Evolutionary conservation across 2,329 filamentous ascomycete genomes (phyloP), one percentile per base, ranked within the genome.

Genomic region (Fusarium buxicola): DNA sequence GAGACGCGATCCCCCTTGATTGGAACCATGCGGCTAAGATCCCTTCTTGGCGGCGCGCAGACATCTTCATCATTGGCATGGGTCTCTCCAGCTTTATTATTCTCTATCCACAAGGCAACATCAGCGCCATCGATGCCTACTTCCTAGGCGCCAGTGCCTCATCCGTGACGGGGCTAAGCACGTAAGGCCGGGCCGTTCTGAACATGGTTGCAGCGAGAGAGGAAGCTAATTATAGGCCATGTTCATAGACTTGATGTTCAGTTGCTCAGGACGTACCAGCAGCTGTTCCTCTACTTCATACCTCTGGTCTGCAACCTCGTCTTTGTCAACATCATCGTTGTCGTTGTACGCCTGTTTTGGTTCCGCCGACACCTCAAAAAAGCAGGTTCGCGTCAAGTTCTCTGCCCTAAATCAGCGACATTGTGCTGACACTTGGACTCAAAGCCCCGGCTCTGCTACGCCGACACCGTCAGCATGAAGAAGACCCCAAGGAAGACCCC

Each of bases 141-240:
- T 82, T 84, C 69, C 80, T 84, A 32, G 81, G 81, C 13, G 77
- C 75, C 56, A 84, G 81, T 65, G 76, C 76, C 2, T 79, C 79
- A 1, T 84, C 82, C 6, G 80, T 82, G 61, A 82, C 82, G 1
- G 82, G 83, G 0, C 69, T 85, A 21, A 84, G 83, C 60, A 78
- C 80, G 80, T 84, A 56, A 43, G 77, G 72, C 31, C 39, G 28
- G 77, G 72, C 31, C 39, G 28, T 27, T 18, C 28, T 10, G 10
- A 9, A 12, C 15, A 43, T 16, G 25, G 30, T 49, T 24, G 27
- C 25, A 13, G 12, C 10, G 24, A 18, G 13, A n/a, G 36, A n/a
- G 2, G 32, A 9, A 27, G 36, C 58, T 68, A 60, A 68, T 41
- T 16, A 27, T 38, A 15, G 13, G 7, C 10, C 13, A 9, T 39